These are phyloP conservation scores for Xylaria telfairii DNA, from an alignment of 495 filamentous ascomycete species.

Conservation along the genomic window DNA sequence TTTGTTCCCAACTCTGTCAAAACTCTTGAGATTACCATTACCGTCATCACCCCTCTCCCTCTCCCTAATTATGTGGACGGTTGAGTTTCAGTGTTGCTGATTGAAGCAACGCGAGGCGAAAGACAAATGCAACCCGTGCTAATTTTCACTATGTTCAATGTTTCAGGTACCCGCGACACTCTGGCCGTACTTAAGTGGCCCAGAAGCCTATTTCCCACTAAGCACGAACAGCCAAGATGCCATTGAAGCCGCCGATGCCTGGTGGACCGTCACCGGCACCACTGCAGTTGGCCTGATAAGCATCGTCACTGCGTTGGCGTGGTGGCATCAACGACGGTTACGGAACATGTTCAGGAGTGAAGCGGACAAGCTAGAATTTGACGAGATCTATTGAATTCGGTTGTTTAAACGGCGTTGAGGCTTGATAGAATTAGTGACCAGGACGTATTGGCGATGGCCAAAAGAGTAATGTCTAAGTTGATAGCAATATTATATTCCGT, in stretches of 20 bases:
- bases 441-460: background rate
- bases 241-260: slow-evolving; percentile 30
- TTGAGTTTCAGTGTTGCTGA: background rate
- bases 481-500: background rate
- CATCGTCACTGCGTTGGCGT: slow-evolving; percentile 41
- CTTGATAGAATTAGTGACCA: background rate
- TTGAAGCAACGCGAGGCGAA: background rate
- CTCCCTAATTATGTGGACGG: background rate
- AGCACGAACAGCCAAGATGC: slow-evolving; percentile 33
- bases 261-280: slow-evolving; percentile 42
- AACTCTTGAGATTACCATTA: background rate
- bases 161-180: slow-evolving; percentile 32
- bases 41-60: background rate
- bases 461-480: background rate
- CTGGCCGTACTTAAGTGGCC: slow-evolving; percentile 31
- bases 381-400: slow-evolving; percentile 13
- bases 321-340: slow-evolving; percentile 46
- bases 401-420: background rate
- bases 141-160: background rate
- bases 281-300: slow-evolving; percentile 35
- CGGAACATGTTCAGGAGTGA: slow-evolving; percentile 41
- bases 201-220: slow-evolving; percentile 32
- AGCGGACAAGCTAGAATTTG: slow-evolving; percentile 33
- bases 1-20: background rate
- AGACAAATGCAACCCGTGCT: background rate